phyloP scores from a whole-genome alignment of 331 rosid genomes.

The Quercus tomentella region DNA sequence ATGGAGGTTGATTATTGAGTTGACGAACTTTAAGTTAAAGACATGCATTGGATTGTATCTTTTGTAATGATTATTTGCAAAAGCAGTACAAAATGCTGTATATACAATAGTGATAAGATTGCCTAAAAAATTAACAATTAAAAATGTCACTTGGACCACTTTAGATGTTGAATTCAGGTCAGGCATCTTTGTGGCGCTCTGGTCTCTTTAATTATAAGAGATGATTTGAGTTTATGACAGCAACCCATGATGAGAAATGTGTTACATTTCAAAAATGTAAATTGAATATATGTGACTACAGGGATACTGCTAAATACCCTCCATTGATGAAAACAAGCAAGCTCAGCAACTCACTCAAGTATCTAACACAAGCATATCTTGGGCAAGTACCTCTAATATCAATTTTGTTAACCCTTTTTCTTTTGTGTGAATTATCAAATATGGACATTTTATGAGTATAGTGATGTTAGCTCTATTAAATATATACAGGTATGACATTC shows the following conservation, averaged over 20 bases:
- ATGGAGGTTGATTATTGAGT: no score
- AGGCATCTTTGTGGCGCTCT: no score
- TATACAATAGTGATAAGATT: no score
- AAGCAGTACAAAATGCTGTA: no score
- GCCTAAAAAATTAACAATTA: neutral
- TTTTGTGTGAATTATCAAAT: neutral
- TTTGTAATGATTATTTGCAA: no score
- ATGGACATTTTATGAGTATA: neutral
- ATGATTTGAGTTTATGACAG: neutral
- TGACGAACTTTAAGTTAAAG: no score
- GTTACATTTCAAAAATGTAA: neutral
- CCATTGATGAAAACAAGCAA: conserved; percentile 97
- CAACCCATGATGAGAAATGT: neutral
- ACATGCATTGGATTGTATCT: no score
- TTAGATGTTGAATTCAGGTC: no score
- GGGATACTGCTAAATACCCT: conserved; percentile 96
- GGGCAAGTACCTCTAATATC: conserved; percentile 49
- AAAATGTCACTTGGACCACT: no score
- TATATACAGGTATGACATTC: conserved; percentile 72
- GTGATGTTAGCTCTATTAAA: neutral
- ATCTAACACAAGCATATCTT: conserved; percentile 80
- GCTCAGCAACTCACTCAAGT: conserved; percentile 90
- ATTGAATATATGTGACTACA: conserved; percentile 5
- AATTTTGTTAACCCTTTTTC: neutral
- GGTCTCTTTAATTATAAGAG: neutral